Conservation (phyloP, 2,329 filamentous ascomycete species). For the Acarospora socialis region DNA sequence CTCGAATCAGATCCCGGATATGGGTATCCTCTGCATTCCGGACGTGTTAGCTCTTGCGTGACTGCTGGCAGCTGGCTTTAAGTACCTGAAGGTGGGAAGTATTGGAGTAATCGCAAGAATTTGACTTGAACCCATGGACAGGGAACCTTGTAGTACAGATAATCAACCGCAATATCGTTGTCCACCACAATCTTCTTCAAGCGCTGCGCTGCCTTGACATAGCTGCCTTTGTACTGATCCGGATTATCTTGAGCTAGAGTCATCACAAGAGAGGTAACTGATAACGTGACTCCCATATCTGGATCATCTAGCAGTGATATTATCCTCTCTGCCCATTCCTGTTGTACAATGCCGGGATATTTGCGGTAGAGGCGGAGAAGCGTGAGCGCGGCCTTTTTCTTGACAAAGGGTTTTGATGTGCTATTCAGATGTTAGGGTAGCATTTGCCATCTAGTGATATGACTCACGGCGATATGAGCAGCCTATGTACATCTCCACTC, state of each 20-base stretch:
- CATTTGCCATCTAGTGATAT: background rate
- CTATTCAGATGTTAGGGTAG: constrained; percentile 23
- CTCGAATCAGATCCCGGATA: constrained; percentile 78
- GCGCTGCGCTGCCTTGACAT: constrained; percentile 80
- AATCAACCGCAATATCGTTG: constrained; percentile 76
- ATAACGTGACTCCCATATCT: constrained; percentile 86
- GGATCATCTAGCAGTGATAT: constrained; percentile 97
- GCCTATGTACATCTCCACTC: constrained; percentile 77
- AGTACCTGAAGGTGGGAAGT: constrained; percentile 83
- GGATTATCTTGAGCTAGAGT: constrained; percentile 82
- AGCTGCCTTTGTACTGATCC: constrained; percentile 89
- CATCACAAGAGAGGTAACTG: constrained; percentile 91
- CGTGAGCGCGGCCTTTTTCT: constrained; percentile 96
- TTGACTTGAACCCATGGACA: constrained; percentile 98
- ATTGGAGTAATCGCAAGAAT: constrained; percentile 78
- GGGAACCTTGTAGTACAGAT: constrained; percentile 98
- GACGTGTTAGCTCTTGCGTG: constrained; percentile 6
- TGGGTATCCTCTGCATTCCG: constrained; percentile 63
- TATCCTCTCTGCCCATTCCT: constrained; percentile 94
- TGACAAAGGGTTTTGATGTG: constrained; percentile 90
- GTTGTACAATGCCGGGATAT: constrained; percentile 81
- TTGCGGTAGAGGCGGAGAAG: constrained; percentile 89
- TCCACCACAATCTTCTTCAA: constrained; percentile 85
- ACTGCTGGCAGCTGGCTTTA: constrained; percentile 10
- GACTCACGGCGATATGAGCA: constrained; percentile 84